Evolutionary conservation across 108 stramenopile genomes (phyloP).

Genomic region (Cyclostephanos invisitatus): DNA sequence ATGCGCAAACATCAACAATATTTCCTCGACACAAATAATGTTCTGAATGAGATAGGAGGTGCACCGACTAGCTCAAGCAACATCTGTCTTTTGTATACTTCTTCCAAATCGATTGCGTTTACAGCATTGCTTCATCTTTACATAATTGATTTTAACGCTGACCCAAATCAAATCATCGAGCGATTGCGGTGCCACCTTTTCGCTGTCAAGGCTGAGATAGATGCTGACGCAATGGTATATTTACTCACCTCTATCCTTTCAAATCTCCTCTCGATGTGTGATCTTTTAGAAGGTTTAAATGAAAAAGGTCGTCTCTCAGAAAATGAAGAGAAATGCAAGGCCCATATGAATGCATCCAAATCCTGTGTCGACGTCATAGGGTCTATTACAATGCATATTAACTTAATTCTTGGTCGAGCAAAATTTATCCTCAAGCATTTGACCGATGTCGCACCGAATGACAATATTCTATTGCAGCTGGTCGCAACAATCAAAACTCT

Average conservation of each 20-base stretch:
- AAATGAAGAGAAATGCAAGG: slow-evolving; percentile 8
- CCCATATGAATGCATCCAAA: slow-evolving; percentile 14
- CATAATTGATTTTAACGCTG: slow-evolving; percentile 2
- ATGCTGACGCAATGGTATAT: slow-evolving; percentile 29
- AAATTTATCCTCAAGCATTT: slow-evolving; percentile 9
- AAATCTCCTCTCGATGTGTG: slow-evolving; percentile 27
- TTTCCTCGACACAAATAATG: slow-evolving; percentile 21
- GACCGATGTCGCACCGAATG: not conserved
- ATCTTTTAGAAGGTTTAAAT: slow-evolving; percentile 14
- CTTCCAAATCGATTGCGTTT: slow-evolving; percentile 32
- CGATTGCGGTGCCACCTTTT: slow-evolving; percentile 18
- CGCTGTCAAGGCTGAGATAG: slow-evolving; percentile 26
- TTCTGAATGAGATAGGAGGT: slow-evolving; percentile 23
- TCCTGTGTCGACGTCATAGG: slow-evolving; percentile 25
- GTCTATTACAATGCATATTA: slow-evolving; percentile 25
- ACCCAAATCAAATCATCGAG: slow-evolving; percentile 12
- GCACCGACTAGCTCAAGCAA: slow-evolving; percentile 22
- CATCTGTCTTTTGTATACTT: slow-evolving; percentile 23
- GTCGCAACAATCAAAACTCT: slow-evolving; percentile 17
- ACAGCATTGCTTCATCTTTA: slow-evolving; percentile 28
- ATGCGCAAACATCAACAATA: slow-evolving; percentile 21
- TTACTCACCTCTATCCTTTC: slow-evolving; percentile 31
- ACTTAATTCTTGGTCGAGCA: slow-evolving; percentile 25
- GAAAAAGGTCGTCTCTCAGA: slow-evolving; percentile 8
- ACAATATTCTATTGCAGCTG: slow-evolving; percentile 6